phyloP scores from a whole-genome alignment of 352 stramenopile genomes.

The Thalassiosira allenii region DNA sequence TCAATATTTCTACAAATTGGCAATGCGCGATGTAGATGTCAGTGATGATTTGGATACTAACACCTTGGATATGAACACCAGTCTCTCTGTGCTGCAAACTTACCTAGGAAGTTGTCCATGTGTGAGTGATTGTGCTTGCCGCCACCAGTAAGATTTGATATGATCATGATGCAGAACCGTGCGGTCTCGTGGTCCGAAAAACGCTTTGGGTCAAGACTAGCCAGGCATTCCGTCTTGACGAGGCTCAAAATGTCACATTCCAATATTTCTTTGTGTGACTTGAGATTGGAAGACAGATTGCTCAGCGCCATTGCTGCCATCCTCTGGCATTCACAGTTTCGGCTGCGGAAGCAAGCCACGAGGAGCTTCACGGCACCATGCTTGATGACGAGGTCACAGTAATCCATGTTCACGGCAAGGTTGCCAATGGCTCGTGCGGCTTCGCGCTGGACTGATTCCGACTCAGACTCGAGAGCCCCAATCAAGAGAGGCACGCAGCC shows the following conservation, averaged over 20 bases:
- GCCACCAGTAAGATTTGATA: conserved; percentile 90
- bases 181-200: conserved; percentile 94
- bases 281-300: conserved; percentile 94
- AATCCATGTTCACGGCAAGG: conserved; percentile 94
- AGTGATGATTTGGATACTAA: too few species aligned
- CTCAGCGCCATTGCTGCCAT: conserved; percentile 96
- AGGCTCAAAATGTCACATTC: conserved; percentile 89
- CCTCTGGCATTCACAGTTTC: conserved; percentile 92
- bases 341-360: conserved; percentile 89
- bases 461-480: conserved; percentile 82
- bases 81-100: too few species aligned
- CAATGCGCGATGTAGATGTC: too few species aligned
- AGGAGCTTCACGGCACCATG: conserved; percentile 89
- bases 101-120: conserved; percentile 61
- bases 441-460: conserved; percentile 90
- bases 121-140: conserved; percentile 41
- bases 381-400: conserved; percentile 91
- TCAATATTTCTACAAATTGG: conserved; percentile 87
- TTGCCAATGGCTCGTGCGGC: conserved; percentile 93
- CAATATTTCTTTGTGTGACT: conserved; percentile 93
- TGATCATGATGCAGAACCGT: conserved; percentile 93
- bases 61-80: too few species aligned
- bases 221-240: conserved; percentile 89
- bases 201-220: conserved; percentile 91
- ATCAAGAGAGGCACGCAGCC: conserved; percentile 90